Base-by-base conservation (phyloP, 441 rosid genomes). In the Lepidium campestre region DNA sequence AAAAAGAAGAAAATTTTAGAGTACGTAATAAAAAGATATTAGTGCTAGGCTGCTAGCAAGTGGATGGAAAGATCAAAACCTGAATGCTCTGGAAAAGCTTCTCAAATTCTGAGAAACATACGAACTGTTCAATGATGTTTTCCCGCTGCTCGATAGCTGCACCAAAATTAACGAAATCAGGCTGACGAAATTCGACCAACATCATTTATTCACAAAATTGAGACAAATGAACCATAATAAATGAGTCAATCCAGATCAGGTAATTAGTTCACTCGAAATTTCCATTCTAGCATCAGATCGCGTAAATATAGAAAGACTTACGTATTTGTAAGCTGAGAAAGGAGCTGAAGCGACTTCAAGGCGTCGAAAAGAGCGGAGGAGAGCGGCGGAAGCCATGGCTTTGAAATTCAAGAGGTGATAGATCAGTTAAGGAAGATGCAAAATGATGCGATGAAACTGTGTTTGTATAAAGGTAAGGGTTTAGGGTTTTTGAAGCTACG, bases 351-450 rank as follows among this genome's bases (percentile, higher is more conserved):
- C 82, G 34, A 82, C 72, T 12, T 90, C 97, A 9, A 92, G 94
- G 42, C 97, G 93, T 20, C 94, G 79, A 10, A 90, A 13, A 2
- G 90, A 78, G 42, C 94, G 97, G 39, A 93, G 79, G 32, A 93
- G 78, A 70, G 85, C 85, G 0, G 83, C 81, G 14, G 96, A 49
- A 44, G 97, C 96, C 98, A 90, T 86, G 48, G 47, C 10, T 47
- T 41, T 20, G 10, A 64, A 55, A 40, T 49, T 49, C 36, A 39
- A 8, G 52, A 18, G 19, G 32, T 7, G 20, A 53, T 34, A 42
- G 65, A 45, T 37, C 39, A 8, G 37, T 2, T 5, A 11, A 11
- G n/a, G 47, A 48, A 53, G 41, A 40, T 27, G 56, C 62, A 65
- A 14, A 56, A 13, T n/a, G 63, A 35, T 40, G 62, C 10, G 40